Evolutionary conservation across 345 rosid genomes (phyloP).

Genomic region (Gossypium turneri): DNA sequence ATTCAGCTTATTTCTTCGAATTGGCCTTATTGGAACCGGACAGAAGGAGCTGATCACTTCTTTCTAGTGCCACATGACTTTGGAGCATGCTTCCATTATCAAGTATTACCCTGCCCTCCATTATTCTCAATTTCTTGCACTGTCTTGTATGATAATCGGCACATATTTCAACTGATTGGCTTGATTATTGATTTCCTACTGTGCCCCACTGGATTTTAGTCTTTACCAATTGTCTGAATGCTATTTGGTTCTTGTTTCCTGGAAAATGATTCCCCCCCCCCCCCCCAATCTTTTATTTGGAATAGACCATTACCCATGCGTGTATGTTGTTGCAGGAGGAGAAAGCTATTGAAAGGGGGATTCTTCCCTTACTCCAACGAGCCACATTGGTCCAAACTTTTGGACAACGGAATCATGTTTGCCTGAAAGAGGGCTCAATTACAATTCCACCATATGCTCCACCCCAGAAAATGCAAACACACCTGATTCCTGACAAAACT

Average conservation of each 20-base stretch:
- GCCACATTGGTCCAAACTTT: conserved; percentile 97
- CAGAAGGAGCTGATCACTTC: conserved; percentile 96
- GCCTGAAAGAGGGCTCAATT: conserved; percentile 92
- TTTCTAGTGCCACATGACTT: conserved; percentile 95
- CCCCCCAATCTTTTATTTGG: neutral
- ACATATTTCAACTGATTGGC: conserved; percentile 1
- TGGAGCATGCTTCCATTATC: conserved; percentile 98
- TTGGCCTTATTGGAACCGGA: conserved; percentile 97
- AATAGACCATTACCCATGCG: neutral
- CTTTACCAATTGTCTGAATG: neutral
- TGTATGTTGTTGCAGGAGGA: conserved; percentile 57
- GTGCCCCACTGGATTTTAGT: neutral
- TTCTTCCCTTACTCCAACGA: conserved; percentile 81
- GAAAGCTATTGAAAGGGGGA: conserved; percentile 95
- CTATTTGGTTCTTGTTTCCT: conserved; percentile 9
- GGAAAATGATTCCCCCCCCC: neutral
- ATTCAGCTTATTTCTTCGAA: conserved; percentile 89
- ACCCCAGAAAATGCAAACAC: conserved; percentile 95
- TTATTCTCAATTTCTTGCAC: neutral
- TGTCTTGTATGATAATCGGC: neutral
- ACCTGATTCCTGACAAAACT: conserved; percentile 70
- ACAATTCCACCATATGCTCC: conserved; percentile 99
- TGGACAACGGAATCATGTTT: conserved; percentile 94
- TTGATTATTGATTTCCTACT: neutral
- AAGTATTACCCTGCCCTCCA: conserved; percentile 24